These are phyloP conservation scores for Ogataea trehalophila DNA, from an alignment of 805 yeast genomes.

Conservation along the genomic window DNA sequence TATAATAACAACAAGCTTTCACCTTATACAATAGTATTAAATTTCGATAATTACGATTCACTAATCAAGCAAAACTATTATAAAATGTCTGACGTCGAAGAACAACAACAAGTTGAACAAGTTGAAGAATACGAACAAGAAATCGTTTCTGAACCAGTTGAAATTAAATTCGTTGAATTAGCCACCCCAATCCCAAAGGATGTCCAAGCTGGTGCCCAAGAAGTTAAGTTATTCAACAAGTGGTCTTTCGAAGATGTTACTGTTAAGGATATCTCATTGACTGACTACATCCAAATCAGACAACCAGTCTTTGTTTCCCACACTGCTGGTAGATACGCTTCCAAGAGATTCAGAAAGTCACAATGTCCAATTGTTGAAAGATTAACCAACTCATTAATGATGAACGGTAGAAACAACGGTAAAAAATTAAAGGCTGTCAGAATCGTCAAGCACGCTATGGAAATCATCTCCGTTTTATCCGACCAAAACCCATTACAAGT, in stretches of 20 bases:
- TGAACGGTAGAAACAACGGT: slow-evolving; percentile 99
- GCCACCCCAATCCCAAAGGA: slow-evolving; percentile 97
- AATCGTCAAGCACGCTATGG: slow-evolving; percentile 98
- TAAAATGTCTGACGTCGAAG: slow-evolving; percentile 80
- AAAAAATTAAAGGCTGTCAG: slow-evolving; percentile 99
- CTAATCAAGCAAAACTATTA: not conserved
- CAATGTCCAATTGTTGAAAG: slow-evolving; percentile 99
- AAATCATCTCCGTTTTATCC: slow-evolving; percentile 93
- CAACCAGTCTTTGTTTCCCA: slow-evolving; percentile 97
- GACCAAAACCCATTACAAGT: slow-evolving; percentile 99
- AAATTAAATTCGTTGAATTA: slow-evolving; percentile 73
- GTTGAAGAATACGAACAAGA: slow-evolving; percentile 50
- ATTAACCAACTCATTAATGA: slow-evolving; percentile 99
- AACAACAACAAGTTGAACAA: slow-evolving; percentile 52
- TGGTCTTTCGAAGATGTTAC: slow-evolving; percentile 98
- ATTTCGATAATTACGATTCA: no score
- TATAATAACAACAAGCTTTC: not conserved
- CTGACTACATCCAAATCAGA: slow-evolving; percentile 97
- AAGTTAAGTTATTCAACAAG: slow-evolving; percentile 98
- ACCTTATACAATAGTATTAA: no score
- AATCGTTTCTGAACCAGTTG: slow-evolving; percentile 80
- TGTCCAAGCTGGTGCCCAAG: slow-evolving; percentile 91
- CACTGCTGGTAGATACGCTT: slow-evolving; percentile 99
- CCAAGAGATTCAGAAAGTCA: slow-evolving; percentile 99
- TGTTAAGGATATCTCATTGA: slow-evolving; percentile 95